phyloP scores from a whole-genome alignment of 495 filamentous ascomycete genomes.

The Endocarpon pusillum region DNA sequence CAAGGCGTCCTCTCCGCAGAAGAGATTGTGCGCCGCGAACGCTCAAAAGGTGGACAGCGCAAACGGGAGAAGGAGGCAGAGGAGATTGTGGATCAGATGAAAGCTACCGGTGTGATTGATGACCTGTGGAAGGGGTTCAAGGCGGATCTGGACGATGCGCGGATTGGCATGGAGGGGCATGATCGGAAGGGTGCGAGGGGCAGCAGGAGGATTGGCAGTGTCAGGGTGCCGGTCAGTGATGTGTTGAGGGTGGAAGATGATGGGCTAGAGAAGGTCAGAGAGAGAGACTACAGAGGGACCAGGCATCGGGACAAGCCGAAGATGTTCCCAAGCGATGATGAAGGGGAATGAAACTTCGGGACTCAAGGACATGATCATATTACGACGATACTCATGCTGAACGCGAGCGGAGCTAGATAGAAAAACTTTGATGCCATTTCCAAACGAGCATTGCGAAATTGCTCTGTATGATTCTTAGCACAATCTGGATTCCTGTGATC shows the following conservation, averaged over 20 bases:
- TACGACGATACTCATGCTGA: not conserved
- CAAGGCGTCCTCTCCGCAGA: constrained; percentile 35
- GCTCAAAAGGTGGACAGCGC: constrained; percentile 34
- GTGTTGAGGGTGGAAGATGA: not conserved
- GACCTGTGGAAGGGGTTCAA: constrained; percentile 43
- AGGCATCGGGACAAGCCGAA: not conserved
- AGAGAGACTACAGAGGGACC: not conserved
- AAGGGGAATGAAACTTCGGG: not conserved
- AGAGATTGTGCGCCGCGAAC: constrained; percentile 29
- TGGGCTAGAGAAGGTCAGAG: not conserved
- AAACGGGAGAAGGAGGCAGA: constrained; percentile 36
- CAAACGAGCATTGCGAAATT: too few species aligned
- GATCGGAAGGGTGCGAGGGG: not conserved
- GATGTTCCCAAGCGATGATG: not conserved
- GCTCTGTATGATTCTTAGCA: too few species aligned
- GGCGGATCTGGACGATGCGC: constrained; percentile 34
- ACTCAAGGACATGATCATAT: not conserved
- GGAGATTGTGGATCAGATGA: constrained; percentile 39
- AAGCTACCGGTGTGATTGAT: constrained; percentile 33
- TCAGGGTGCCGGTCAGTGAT: not conserved
- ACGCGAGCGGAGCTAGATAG: too few species aligned
- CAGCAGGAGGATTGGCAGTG: not conserved
- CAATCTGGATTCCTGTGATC: too few species aligned
- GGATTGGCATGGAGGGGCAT: constrained; percentile 21
- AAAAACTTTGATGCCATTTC: too few species aligned